A percentile compares a stretch with the other conserved stretches of the same genome.
Evolutionary conservation across 2,329 filamentous ascomycete genomes (phyloP).

Genomic region (Diplodia intermedia): DNA sequence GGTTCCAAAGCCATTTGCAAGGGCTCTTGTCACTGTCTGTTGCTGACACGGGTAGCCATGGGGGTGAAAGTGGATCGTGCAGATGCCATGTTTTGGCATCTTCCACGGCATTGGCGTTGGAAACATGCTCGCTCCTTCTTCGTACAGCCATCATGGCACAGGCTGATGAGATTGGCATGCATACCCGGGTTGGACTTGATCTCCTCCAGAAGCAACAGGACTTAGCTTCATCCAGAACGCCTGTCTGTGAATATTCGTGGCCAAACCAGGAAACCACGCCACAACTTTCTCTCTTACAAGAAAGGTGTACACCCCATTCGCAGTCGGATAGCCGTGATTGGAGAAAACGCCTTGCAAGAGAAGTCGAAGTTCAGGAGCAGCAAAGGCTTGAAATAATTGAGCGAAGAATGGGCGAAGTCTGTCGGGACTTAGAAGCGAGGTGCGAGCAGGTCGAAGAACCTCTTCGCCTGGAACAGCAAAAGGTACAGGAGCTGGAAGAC

Average conservation of each 20-base stretch:
- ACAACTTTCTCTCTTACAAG: slow-evolving; percentile 44
- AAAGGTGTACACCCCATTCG: slow-evolving; percentile 48
- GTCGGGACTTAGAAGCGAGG: slow-evolving; percentile 62
- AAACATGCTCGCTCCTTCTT: slow-evolving; percentile 43
- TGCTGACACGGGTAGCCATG: background rate
- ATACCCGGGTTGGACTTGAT: slow-evolving; percentile 36
- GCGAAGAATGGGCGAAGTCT: slow-evolving; percentile 59
- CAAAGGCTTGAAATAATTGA: slow-evolving; percentile 57
- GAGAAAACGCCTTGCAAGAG: slow-evolving; percentile 54
- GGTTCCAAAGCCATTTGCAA: slow-evolving; percentile 38
- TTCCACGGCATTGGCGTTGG: slow-evolving; percentile 37
- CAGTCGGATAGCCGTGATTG: slow-evolving; percentile 54
- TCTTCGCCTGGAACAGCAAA: slow-evolving; percentile 54
- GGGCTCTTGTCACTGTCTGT: slow-evolving; percentile 34
- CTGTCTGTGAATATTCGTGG: slow-evolving; percentile 38
- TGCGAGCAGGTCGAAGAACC: slow-evolving; percentile 64
- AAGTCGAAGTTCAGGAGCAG: slow-evolving; percentile 49
- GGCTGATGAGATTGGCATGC: slow-evolving; percentile 36
- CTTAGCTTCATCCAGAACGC: slow-evolving; percentile 29
- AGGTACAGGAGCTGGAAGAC: slow-evolving; percentile 43
- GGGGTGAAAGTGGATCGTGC: slow-evolving; percentile 33
- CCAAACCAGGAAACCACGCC: background rate
- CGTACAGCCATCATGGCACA: slow-evolving; percentile 38
- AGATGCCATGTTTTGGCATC: slow-evolving; percentile 34
- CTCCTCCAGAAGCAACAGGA: slow-evolving; percentile 43